Evolutionary conservation across 257 asterid species (phyloP).

Genomic region (Ajuga chamaepitys): DNA sequence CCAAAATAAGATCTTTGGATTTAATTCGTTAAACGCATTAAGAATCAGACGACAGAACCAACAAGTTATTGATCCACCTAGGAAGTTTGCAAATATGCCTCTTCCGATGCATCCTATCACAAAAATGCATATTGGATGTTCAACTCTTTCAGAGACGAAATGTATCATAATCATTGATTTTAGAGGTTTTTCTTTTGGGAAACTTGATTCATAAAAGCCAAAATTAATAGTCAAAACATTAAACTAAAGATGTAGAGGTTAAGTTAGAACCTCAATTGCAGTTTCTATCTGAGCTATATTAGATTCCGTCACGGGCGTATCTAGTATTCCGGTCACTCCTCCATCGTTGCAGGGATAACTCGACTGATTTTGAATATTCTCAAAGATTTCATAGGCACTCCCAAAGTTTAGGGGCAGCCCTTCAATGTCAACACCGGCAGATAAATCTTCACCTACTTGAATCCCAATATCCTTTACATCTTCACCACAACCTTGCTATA

Average conservation of each 20-base stretch:
- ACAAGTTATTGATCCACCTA: conserved; percentile 24
- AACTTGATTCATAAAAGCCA: too few species aligned
- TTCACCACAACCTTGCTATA: conserved; percentile 32
- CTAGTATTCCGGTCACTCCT: conserved; percentile 25
- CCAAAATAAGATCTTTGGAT: too few species aligned
- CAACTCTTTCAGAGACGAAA: too few species aligned
- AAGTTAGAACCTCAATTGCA: conserved; percentile 40
- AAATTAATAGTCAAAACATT: neutral
- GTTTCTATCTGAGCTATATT: conserved; percentile 37
- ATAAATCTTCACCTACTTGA: conserved; percentile 31
- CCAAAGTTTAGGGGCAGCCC: conserved; percentile 39
- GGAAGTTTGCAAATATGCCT: conserved; percentile 35
- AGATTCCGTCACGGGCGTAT: conserved; percentile 42
- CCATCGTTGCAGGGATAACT: conserved; percentile 37
- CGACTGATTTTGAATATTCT: conserved; percentile 27
- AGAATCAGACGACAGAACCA: too few species aligned
- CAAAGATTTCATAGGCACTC: conserved; percentile 31
- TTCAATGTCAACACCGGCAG: conserved; percentile 37
- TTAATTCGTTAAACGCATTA: too few species aligned
- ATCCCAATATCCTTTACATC: conserved; percentile 36
- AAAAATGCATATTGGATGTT: neutral
- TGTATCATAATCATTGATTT: too few species aligned
- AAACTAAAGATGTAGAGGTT: neutral
- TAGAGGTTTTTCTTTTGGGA: too few species aligned
- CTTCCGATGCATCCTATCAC: conserved; percentile 46